Evolutionary conservation across 1,284 basidiomycete genomes (phyloP).

Genomic region (Chalciporus sp.): DNA sequence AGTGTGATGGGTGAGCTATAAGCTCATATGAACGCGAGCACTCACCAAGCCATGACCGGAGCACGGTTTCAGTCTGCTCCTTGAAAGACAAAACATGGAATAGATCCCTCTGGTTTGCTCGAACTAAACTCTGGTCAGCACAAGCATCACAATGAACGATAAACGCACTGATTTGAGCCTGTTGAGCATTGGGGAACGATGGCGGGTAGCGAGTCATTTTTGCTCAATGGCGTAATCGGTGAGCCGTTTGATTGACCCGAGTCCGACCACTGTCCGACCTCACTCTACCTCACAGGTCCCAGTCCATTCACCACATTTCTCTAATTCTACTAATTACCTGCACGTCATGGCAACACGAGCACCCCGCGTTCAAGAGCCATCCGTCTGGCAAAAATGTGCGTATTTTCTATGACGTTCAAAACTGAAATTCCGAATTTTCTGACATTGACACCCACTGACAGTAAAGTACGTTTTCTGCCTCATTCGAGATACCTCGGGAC

Average conservation of each 20-base stretch:
- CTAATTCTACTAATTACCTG: neutral
- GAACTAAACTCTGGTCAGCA: conserved; percentile 50
- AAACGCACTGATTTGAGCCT: conserved; percentile 82
- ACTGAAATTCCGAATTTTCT: conserved; percentile 12
- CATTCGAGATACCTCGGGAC: conserved; percentile 6
- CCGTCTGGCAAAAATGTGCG: conserved; percentile 77
- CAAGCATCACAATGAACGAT: neutral
- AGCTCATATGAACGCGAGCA: conserved; percentile 4
- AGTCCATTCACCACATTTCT: conserved; percentile 1
- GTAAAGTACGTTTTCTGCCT: conserved; percentile 48
- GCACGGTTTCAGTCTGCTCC: conserved; percentile 75
- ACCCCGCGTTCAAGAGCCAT: conserved; percentile 53
- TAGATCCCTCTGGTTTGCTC: conserved; percentile 84
- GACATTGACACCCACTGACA: conserved; percentile 25
- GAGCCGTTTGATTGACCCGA: too few relatives aligned
- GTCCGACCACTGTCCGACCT: neutral
- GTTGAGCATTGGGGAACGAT: conserved; percentile 71
- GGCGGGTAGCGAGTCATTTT: conserved; percentile 37
- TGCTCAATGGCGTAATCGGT: neutral
- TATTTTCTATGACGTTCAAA: conserved; percentile 12
- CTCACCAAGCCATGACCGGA: conserved; percentile 80
- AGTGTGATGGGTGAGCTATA: conserved; percentile 1
- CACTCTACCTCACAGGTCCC: neutral
- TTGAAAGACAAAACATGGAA: conserved; percentile 76
- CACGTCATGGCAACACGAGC: conserved; percentile 30